Evolutionary conservation across 331 rosid genomes (phyloP).

Genomic region (Quercus tomentella): DNA sequence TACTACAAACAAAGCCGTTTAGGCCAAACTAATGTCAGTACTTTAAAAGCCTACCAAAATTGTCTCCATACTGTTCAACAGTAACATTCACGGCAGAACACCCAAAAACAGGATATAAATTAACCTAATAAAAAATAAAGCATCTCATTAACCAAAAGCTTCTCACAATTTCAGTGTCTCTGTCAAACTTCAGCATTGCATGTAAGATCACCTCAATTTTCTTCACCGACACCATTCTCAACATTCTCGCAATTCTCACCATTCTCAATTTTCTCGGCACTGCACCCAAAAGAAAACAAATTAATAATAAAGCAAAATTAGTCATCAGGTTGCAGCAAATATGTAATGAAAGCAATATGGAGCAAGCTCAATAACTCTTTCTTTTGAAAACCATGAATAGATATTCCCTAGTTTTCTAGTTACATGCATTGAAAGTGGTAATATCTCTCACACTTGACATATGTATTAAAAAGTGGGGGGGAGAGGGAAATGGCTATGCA

Average conservation of each 20-base stretch:
- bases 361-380: neutral
- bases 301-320: neutral
- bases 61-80: slow-evolving; percentile 33
- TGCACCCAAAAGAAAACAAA: slow-evolving; percentile 35
- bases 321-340: neutral
- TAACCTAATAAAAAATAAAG: slow-evolving; percentile 7
- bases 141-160: slow-evolving; percentile 12
- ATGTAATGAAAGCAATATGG: neutral
- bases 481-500: neutral
- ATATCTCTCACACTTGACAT: neutral
- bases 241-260: slow-evolving; percentile 54
- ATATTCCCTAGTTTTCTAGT: neutral
- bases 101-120: neutral
- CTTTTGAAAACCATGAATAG: neutral
- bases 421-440: neutral
- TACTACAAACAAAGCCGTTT: slow-evolving; percentile 35
- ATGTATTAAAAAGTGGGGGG: neutral
- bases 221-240: slow-evolving; percentile 47
- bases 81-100: slow-evolving; percentile 32
- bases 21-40: slow-evolving; percentile 35
- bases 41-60: slow-evolving; percentile 49
- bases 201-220: slow-evolving; percentile 41
- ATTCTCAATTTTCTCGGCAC: slow-evolving; percentile 61
- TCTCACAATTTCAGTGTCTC: slow-evolving; percentile 15
- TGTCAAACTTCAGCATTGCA: slow-evolving; percentile 19